phyloP scores from a whole-genome alignment of 257 asterid genomes.

The Penstemon newberryi region DNA sequence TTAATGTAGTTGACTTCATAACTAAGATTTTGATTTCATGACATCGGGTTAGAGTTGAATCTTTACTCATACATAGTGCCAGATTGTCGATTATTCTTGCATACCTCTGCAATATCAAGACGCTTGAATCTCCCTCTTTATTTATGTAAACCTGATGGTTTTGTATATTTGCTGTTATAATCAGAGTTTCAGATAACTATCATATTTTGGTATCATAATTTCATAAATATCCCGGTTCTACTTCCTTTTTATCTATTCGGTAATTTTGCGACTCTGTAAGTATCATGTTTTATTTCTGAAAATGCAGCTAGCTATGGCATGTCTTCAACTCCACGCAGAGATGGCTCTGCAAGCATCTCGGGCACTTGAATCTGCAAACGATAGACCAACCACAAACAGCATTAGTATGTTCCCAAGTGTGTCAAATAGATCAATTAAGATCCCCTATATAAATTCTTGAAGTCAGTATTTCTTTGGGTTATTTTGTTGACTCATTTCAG shows the following conservation, averaged over 20 bases:
- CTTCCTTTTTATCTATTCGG: not conserved
- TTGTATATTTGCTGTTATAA: not conserved
- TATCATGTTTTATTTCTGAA: slow-evolving; percentile 17
- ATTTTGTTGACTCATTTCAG: no score
- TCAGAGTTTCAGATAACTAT: not conserved
- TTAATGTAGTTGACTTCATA: not conserved
- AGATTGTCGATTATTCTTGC: not conserved
- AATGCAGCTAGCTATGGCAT: slow-evolving; percentile 82
- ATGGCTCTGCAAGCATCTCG: slow-evolving; percentile 90
- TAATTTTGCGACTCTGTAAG: not conserved
- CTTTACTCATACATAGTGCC: not conserved
- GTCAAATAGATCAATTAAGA: slow-evolving; percentile 46
- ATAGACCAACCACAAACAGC: slow-evolving; percentile 29
- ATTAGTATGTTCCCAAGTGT: slow-evolving; percentile 46
- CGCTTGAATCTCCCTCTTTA: not conserved
- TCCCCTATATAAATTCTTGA: slow-evolving; percentile 43
- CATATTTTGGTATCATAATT: not conserved
- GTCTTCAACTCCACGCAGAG: slow-evolving; percentile 91
- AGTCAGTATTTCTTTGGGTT: not conserved
- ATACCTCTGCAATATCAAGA: not conserved
- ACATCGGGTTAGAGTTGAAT: no score
- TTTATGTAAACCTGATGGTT: not conserved
- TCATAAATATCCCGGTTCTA: not conserved
- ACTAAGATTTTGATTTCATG: no score
- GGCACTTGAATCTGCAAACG: slow-evolving; percentile 56